These are phyloP conservation scores for Artemisia argyi DNA, from an alignment of 129 eudicot species.

Conservation along the genomic window DNA sequence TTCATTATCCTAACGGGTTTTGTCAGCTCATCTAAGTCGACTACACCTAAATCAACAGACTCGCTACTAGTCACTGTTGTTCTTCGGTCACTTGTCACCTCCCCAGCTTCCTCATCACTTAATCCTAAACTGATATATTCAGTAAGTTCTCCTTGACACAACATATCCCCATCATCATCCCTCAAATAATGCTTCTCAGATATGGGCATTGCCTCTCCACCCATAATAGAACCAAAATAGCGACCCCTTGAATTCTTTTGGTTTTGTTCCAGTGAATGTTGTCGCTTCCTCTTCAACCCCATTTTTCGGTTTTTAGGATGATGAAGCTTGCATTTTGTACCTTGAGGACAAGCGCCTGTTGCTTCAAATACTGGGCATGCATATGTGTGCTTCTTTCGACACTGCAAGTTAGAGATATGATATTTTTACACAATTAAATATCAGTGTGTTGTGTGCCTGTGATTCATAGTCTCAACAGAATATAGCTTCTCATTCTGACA, in stretches of 20 bases:
- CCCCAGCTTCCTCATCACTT: constrained; percentile 49
- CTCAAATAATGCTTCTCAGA: constrained; percentile 34
- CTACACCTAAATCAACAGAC: constrained; percentile 8
- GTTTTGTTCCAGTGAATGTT: constrained; percentile 35
- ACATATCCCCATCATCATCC: constrained; percentile 35
- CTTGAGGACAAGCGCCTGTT: constrained; percentile 71
- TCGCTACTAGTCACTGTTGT: constrained; percentile 13
- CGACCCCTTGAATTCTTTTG: constrained; percentile 67
- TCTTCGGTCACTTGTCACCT: constrained; percentile 12
- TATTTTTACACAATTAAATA: constrained; percentile 48
- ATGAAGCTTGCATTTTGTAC: constrained; percentile 88
- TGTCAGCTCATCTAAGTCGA: constrained; percentile 46
- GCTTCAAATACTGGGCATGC: constrained; percentile 91
- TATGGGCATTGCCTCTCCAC: constrained; percentile 14
- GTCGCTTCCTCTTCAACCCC: constrained; percentile 47
- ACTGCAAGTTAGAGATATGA: constrained; percentile 79
- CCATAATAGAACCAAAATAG: constrained; percentile 57
- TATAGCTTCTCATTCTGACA: no score
- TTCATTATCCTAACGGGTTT: constrained; percentile 51
- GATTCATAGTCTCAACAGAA: no score
- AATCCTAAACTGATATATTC: constrained; percentile 69
- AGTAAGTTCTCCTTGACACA: constrained; percentile 34
- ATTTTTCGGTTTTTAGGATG: constrained; percentile 71
- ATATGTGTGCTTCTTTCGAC: constrained; percentile 97
- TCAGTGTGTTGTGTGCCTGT: constrained; percentile 45